Evolutionary conservation across 306 rosid genomes (phyloP).

Genomic region (Dryas octopetala): DNA sequence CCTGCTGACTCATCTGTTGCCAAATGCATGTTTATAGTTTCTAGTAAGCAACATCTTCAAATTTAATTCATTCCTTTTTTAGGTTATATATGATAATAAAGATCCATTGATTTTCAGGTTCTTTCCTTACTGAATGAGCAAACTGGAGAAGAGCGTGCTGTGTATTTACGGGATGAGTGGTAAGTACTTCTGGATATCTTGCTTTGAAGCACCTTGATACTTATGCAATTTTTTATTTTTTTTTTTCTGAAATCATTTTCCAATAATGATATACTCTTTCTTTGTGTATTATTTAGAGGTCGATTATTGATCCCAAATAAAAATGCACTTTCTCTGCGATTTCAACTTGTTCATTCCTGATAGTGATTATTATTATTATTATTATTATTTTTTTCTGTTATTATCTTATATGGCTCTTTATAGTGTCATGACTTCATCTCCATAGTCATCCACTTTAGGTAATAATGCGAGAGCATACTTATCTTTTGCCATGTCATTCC

Average conservation of each 20-base stretch:
- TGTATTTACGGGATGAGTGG: conserved; percentile 76
- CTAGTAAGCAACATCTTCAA: conserved; percentile 28
- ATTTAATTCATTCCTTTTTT: conserved; percentile 18
- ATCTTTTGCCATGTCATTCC: background rate
- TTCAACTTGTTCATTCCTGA: background rate
- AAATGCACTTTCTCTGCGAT: background rate
- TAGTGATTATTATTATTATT: background rate
- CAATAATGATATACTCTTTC: background rate
- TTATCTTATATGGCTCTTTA: background rate
- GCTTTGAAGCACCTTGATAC: background rate
- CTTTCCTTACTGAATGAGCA: conserved; percentile 81
- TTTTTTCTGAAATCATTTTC: background rate
- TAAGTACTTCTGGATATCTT: conserved; percentile 33
- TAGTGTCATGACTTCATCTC: background rate
- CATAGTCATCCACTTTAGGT: background rate
- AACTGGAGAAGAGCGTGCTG: conserved; percentile 69
- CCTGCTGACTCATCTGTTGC: conserved; percentile 48
- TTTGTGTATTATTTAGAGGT: background rate
- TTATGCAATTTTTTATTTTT: background rate
- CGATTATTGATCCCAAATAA: background rate
- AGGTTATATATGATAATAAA: conserved; percentile 24
- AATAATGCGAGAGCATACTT: background rate
- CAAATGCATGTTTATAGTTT: conserved; percentile 62
- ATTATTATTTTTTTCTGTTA: background rate
- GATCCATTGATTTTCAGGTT: conserved; percentile 55